Conservation (phyloP, 139 green algal species). For the Bryopsis sp. region DNA sequence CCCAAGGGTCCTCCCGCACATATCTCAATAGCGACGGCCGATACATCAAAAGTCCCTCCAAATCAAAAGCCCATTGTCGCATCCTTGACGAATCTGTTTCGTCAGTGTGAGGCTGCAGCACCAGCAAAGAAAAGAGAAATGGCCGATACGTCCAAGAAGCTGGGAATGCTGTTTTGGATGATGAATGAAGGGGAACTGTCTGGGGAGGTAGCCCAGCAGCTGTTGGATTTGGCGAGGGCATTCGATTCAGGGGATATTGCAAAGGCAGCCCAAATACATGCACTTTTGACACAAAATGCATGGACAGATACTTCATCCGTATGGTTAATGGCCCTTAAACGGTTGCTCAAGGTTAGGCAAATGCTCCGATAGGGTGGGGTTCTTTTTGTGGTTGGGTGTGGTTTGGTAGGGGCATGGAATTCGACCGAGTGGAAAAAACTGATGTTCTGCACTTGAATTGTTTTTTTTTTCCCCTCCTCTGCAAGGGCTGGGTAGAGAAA, state of each 20-base stretch:
- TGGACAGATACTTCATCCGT: constrained; percentile 83
- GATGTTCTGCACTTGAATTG: too few species aligned
- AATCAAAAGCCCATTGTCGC: constrained; percentile 54
- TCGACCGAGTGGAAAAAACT: too few species aligned
- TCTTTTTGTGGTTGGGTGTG: too few species aligned
- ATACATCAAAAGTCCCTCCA: constrained; percentile 47
- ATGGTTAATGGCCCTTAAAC: constrained; percentile 90
- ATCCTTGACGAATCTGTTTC: constrained; percentile 61
- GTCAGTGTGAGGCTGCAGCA: constrained; percentile 16
- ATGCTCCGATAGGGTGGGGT: constrained; percentile 18
- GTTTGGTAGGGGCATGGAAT: too few species aligned
- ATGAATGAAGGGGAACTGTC: constrained; percentile 74
- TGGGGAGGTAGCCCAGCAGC: constrained; percentile 51
- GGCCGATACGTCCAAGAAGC: constrained; percentile 84
- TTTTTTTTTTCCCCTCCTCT: too few species aligned
- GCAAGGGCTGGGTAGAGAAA: too few species aligned
- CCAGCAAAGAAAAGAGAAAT: constrained; percentile 80
- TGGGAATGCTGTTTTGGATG: constrained; percentile 84
- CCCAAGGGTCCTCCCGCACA: constrained; percentile 62
- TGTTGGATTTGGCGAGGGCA: constrained; percentile 69
- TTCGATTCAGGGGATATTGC: constrained; percentile 70
- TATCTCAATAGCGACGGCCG: constrained; percentile 53
- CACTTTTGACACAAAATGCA: constrained; percentile 74
- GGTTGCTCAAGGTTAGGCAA: constrained; percentile 81
- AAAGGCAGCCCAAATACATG: constrained; percentile 61